phyloP scores from a whole-genome alignment of 176 grass and related monocot genomes.

The Aegilops longissima region DNA sequence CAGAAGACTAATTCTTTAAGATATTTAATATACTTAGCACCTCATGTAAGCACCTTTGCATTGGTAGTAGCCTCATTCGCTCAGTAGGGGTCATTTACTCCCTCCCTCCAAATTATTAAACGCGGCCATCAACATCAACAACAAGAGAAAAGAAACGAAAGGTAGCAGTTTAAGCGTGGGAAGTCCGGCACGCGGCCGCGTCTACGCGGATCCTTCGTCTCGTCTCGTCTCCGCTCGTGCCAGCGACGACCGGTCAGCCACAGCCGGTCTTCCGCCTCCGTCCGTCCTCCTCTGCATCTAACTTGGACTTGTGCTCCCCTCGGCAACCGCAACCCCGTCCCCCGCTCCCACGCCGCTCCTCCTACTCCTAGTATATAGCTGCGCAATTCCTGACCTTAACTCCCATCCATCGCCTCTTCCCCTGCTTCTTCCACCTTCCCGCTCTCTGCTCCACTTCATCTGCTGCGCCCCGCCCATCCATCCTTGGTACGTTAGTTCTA shows the following conservation, averaged over 20 bases:
- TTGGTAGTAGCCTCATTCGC: too few relatives aligned
- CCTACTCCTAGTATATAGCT: background rate
- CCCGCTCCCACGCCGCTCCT: background rate
- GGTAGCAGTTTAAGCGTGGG: background rate
- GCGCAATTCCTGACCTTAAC: background rate
- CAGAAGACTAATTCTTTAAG: too few relatives aligned
- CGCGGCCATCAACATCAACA: background rate
- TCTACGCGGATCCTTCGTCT: slow-evolving; percentile 12
- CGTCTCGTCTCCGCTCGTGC: too few relatives aligned
- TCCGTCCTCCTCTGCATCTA: background rate
- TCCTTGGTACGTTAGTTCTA: background rate
- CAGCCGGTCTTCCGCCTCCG: background rate
- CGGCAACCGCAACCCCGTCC: background rate
- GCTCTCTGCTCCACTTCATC: background rate
- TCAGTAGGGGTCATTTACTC: too few relatives aligned
- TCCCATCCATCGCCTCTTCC: background rate
- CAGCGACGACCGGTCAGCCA: slow-evolving; percentile 25
- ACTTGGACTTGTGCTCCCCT: slow-evolving; percentile 4
- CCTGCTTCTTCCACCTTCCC: background rate
- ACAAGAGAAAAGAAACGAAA: too few relatives aligned
- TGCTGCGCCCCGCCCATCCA: background rate
- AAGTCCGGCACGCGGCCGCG: background rate
- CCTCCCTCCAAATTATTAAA: background rate
- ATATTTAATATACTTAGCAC: too few relatives aligned
- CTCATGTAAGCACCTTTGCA: too few relatives aligned